These are phyloP conservation scores for Teratosphaeria gauchensis DNA, from an alignment of 2,329 filamentous ascomycete species.

Conservation along the genomic window DNA sequence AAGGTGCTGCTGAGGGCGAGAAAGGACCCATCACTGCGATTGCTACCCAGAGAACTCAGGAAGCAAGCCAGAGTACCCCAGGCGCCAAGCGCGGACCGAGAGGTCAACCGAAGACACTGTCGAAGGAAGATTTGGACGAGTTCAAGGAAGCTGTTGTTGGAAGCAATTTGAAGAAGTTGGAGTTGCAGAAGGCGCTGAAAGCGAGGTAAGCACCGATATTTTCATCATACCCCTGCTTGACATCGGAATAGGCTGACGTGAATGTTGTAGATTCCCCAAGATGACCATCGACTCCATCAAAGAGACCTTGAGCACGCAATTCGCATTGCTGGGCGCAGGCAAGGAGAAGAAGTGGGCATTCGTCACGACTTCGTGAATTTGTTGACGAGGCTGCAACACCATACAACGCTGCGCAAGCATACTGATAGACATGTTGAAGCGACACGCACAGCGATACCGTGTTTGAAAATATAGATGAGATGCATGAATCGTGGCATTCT, in stretches of 20 bases:
- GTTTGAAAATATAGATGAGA: too few species aligned
- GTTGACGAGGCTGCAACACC: not conserved
- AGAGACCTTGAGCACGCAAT: slow-evolving; percentile 57
- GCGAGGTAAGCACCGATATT: slow-evolving; percentile 42
- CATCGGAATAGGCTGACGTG: not conserved
- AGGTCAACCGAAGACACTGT: slow-evolving; percentile 38
- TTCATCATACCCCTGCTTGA: not conserved
- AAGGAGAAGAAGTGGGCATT: slow-evolving; percentile 56
- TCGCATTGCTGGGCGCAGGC: slow-evolving; percentile 52
- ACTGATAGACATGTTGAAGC: not conserved
- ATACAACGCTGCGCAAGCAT: not conserved
- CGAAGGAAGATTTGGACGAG: slow-evolving; percentile 50
- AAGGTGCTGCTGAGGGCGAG: slow-evolving; percentile 21
- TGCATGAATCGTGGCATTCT: too few species aligned
- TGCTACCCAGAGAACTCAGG: slow-evolving; percentile 6
- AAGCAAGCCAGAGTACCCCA: slow-evolving; percentile 3
- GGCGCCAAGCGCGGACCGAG: slow-evolving; percentile 26
- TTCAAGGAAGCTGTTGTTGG: slow-evolving; percentile 64
- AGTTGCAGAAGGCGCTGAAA: slow-evolving; percentile 65
- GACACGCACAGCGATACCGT: not conserved
- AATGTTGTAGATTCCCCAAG: slow-evolving; percentile 51
- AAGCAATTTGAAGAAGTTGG: slow-evolving; percentile 63
- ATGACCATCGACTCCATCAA: slow-evolving; percentile 61
- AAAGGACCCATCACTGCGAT: slow-evolving; percentile 26
- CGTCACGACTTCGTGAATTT: slow-evolving; percentile 7